Conservation (phyloP, 2,329 filamentous ascomycete species). For the Colletotrichum sansevieriae region DNA sequence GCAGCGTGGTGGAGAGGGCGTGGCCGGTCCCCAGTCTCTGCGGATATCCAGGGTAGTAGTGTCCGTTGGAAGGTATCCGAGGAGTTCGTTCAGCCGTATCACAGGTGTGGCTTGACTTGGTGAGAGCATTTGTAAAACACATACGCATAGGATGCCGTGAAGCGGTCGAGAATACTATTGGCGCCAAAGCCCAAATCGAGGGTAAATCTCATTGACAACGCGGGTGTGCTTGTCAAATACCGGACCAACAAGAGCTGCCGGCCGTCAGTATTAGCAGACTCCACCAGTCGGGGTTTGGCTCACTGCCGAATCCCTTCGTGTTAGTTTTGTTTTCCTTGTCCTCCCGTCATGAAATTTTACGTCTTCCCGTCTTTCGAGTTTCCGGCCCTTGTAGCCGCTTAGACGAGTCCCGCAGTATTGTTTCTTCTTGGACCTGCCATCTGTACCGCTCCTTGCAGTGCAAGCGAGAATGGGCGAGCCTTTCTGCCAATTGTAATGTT, state of each 20-base stretch:
- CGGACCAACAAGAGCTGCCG: constrained; percentile 33
- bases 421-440: constrained; percentile 1
- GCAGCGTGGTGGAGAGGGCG: constrained; percentile 9
- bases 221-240: constrained; percentile 3
- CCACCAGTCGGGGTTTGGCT: constrained; percentile 27
- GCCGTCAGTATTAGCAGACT: constrained; percentile 28
- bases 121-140: no score
- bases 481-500: not conserved
- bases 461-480: not conserved
- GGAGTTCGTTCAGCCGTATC: not conserved
- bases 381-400: not conserved
- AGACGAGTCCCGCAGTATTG: not conserved
- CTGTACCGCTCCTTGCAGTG: constrained; percentile 14
- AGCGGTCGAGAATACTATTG: not conserved
- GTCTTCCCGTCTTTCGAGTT: not conserved
- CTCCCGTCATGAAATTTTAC: not conserved
- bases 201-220: not conserved
- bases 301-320: constrained; percentile 26
- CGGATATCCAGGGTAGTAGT: constrained; percentile 15
- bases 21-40: constrained; percentile 1
- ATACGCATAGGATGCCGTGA: not conserved
- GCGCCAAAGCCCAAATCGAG: not conserved
- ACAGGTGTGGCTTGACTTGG: not conserved
- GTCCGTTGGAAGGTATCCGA: constrained; percentile 17
- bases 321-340: not conserved